These are phyloP conservation scores for Triticum urartu DNA, from an alignment of 176 grass and related monocot species.

Conservation along the genomic window DNA sequence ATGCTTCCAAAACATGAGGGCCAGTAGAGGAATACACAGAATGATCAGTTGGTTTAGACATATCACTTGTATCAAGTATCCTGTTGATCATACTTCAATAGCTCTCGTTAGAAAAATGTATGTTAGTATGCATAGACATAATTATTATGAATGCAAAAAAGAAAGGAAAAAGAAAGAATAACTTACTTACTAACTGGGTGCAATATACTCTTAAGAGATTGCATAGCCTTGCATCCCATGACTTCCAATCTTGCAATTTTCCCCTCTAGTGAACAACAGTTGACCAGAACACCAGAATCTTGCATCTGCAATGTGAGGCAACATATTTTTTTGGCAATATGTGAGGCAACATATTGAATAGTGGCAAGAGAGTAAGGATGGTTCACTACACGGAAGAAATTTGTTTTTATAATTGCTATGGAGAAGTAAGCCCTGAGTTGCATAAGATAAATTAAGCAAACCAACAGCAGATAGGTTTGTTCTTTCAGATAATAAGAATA, in stretches of 20 bases:
- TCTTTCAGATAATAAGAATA: not conserved
- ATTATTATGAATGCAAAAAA: not conserved
- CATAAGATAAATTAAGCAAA: conserved; percentile 18
- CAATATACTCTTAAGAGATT: conserved; percentile 60
- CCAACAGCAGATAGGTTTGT: not conserved
- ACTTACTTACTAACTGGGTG: conserved; percentile 52
- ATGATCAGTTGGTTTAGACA: conserved; percentile 22
- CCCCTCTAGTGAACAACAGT: conserved; percentile 59
- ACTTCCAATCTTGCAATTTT: conserved; percentile 79
- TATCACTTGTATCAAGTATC: conserved; percentile 26
- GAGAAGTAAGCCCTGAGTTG: not conserved
- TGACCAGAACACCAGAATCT: conserved; percentile 42
- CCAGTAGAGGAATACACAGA: conserved; percentile 25
- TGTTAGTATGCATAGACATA: not conserved
- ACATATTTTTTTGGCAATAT: not conserved
- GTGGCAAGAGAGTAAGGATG: not conserved
- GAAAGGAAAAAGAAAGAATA: not conserved
- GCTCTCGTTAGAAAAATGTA: conserved; percentile 22
- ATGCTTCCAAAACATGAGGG: conserved; percentile 33
- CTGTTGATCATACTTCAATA: conserved; percentile 31
- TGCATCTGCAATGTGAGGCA: conserved; percentile 47
- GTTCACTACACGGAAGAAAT: not conserved
- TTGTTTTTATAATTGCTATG: not conserved
- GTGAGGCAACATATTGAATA: not conserved
- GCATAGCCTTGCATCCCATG: conserved; percentile 61